Evolutionary conservation across 306 rosid species (phyloP).

Genomic region (Fragaria iinumae): DNA sequence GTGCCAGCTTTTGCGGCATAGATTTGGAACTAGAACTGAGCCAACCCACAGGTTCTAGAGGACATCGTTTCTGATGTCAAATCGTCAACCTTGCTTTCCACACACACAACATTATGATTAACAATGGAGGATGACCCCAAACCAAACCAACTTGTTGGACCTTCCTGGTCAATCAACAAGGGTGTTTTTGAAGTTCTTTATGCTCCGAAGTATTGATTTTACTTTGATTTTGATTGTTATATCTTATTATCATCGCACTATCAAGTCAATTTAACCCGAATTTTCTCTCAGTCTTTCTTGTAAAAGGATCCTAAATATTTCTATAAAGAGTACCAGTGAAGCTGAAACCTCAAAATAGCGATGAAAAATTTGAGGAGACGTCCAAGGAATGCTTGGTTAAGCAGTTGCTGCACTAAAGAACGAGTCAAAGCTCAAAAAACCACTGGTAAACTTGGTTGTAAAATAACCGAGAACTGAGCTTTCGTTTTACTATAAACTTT

Average conservation of each 20-base stretch:
- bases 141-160: not conserved
- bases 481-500: not conserved
- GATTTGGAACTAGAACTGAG: not conserved
- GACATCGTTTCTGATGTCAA: not conserved
- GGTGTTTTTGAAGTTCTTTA: not conserved
- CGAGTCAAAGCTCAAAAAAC: not conserved
- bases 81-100: not conserved
- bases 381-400: not conserved
- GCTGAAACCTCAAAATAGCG: not conserved
- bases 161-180: not conserved
- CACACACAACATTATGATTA: not conserved
- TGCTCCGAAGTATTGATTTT: not conserved
- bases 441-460: not conserved
- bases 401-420: not conserved
- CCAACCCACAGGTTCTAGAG: slow-evolving; percentile 7
- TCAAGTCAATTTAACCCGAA: not conserved
- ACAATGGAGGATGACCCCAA: not conserved
- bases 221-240: not conserved
- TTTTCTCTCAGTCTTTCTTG: not conserved
- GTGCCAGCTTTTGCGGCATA: slow-evolving; percentile 5
- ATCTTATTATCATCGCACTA: not conserved
- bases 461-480: not conserved
- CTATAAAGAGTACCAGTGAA: not conserved
- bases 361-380: not conserved
- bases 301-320: not conserved